phyloP scores from a whole-genome alignment of 345 rosid species.

The Eucalyptus urophylla region DNA sequence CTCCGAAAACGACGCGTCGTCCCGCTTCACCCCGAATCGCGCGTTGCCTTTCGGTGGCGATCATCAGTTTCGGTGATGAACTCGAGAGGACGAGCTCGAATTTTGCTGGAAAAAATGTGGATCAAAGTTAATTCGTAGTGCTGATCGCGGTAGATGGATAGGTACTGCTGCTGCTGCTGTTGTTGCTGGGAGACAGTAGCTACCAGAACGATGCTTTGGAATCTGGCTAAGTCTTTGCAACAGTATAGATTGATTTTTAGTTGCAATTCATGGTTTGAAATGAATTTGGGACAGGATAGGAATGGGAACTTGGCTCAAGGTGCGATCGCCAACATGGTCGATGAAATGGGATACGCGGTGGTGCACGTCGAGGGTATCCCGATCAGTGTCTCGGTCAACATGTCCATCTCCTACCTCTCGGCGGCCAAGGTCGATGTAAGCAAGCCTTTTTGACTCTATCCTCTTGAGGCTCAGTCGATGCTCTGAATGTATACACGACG shows the following conservation, averaged over 20 bases:
- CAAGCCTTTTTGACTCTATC: not conserved
- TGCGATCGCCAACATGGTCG: conserved; percentile 80
- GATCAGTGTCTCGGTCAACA: conserved; percentile 71
- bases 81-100: not conserved
- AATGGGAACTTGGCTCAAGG: conserved; percentile 67
- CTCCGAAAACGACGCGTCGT: not conserved
- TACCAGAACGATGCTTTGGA: not conserved
- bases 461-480: not conserved
- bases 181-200: not conserved
- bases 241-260: not conserved
- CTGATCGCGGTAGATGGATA: not conserved
- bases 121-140: not conserved
- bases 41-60: not conserved
- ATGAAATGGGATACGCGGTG: conserved; percentile 73
- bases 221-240: not conserved
- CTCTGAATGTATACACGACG: not conserved
- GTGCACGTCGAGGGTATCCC: conserved; percentile 51
- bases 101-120: not conserved
- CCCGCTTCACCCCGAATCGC: not conserved
- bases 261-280: not conserved
- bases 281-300: conserved; percentile 35
- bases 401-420: conserved; percentile 73
- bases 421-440: conserved; percentile 55
- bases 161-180: not conserved
- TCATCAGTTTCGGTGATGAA: not conserved